These are phyloP conservation scores for Eucalyptus brandiana DNA, from an alignment of 345 rosid genomes.

Conservation along the genomic window DNA sequence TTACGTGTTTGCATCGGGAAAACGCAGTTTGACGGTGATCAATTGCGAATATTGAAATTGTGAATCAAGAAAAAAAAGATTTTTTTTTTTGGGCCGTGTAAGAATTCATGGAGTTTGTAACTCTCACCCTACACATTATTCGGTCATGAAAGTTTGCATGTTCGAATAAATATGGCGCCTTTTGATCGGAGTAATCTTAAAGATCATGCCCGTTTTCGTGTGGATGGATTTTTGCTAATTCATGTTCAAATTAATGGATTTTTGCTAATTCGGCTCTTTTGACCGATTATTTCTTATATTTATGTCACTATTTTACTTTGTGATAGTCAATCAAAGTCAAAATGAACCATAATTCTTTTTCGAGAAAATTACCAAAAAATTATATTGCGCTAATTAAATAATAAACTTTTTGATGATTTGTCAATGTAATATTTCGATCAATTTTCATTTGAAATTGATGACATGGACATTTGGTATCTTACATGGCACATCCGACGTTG, in stretches of 20 bases:
- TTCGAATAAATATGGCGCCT: neutral
- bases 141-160: neutral
- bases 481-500: fast-evolving
- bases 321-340: neutral
- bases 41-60: neutral
- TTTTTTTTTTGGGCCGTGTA: neutral
- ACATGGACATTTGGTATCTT: too few species aligned
- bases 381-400: fast-evolving
- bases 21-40: neutral
- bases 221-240: neutral
- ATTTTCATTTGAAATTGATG: too few species aligned
- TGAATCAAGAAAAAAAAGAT: neutral
- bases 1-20: neutral
- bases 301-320: neutral
- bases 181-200: neutral
- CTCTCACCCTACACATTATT: neutral
- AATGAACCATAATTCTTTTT: neutral
- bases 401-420: too few species aligned
- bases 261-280: neutral
- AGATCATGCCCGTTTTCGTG: neutral
- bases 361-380: too few species aligned
- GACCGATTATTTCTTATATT: neutral
- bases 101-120: neutral
- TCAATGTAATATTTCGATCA: too few species aligned
- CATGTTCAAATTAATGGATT: neutral